Conservation (phyloP, 352 stramenopile species). For the Pythium grandisporangium region DNA sequence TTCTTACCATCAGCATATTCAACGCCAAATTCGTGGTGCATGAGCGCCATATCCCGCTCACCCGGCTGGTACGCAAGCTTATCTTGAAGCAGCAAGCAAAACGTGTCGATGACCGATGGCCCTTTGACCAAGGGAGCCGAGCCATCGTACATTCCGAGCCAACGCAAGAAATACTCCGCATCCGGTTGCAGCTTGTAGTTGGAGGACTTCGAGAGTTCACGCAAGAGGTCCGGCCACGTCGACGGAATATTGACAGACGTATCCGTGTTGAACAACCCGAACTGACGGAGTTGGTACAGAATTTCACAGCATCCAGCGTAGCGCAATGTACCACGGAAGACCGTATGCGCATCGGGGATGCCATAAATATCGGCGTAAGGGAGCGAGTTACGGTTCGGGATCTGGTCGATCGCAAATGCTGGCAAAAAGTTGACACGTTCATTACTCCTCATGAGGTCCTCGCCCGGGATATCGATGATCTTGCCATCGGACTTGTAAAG, state of each 20-base stretch:
- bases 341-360: constrained; percentile 86
- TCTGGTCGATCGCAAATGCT: constrained; percentile 90
- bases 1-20: constrained; percentile 70
- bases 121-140: constrained; percentile 42
- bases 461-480: constrained; percentile 76
- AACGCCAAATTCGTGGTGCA: constrained; percentile 88
- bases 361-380: constrained; percentile 92
- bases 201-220: constrained; percentile 26
- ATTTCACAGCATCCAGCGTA: constrained; percentile 91
- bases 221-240: constrained; percentile 83
- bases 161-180: constrained; percentile 63
- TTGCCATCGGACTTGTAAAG: constrained; percentile 82
- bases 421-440: constrained; percentile 83
- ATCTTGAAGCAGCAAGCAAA: constrained; percentile 81
- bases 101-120: constrained; percentile 68
- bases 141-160: constrained; percentile 58
- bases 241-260: constrained; percentile 26
- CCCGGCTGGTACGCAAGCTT: constrained; percentile 84
- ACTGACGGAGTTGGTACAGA: constrained; percentile 84
- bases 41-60: constrained; percentile 94
- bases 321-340: constrained; percentile 92
- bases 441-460: constrained; percentile 83
- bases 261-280: constrained; percentile 86
- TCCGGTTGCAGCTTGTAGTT: constrained; percentile 32
- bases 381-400: constrained; percentile 93